phyloP scores from a whole-genome alignment of 305 asterid genomes.

The Fraxinus paxiana region DNA sequence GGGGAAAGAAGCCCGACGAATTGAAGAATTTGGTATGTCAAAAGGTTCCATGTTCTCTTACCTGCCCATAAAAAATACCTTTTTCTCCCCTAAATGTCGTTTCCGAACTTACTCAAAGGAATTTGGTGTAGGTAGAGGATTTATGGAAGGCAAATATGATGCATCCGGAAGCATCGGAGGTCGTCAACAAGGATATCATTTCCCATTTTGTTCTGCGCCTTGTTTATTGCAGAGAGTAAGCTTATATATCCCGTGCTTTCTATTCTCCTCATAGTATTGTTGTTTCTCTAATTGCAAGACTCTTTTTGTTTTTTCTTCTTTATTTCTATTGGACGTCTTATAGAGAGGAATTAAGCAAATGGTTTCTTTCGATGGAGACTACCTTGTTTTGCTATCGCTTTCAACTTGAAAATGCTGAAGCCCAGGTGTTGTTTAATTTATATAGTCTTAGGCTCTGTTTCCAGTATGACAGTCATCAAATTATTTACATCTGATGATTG shows the following conservation, averaged over 20 bases:
- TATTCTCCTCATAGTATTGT: neutral
- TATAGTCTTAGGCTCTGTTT: slow-evolving; percentile 12
- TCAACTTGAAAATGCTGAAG: slow-evolving; percentile 46
- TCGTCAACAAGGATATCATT: slow-evolving; percentile 65
- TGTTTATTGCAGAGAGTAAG: slow-evolving; percentile 92
- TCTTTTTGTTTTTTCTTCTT: neutral
- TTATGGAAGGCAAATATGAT: slow-evolving; percentile 63
- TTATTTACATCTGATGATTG: slow-evolving; percentile 12
- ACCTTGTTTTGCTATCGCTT: slow-evolving; percentile 78
- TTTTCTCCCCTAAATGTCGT: neutral
- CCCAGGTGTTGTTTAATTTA: slow-evolving; percentile 54
- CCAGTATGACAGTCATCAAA: slow-evolving; percentile 13
- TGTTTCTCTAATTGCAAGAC: neutral
- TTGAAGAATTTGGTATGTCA: slow-evolving; percentile 59
- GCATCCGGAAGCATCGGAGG: slow-evolving; percentile 61
- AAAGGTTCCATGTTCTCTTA: neutral
- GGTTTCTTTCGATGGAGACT: slow-evolving; percentile 94
- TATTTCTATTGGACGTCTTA: slow-evolving; percentile 16
- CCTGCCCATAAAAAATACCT: neutral
- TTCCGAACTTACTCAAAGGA: slow-evolving; percentile 10
- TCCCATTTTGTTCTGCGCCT: slow-evolving; percentile 94
- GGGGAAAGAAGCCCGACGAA: slow-evolving; percentile 79
- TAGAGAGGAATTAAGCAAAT: slow-evolving; percentile 83
- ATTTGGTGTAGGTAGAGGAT: slow-evolving; percentile 42
- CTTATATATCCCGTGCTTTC: slow-evolving; percentile 13